A percentile compares a stretch with the other conserved stretches of the same genome.
Conservation (phyloP, 306 rosid species). For the Canavalia gladiata region DNA sequence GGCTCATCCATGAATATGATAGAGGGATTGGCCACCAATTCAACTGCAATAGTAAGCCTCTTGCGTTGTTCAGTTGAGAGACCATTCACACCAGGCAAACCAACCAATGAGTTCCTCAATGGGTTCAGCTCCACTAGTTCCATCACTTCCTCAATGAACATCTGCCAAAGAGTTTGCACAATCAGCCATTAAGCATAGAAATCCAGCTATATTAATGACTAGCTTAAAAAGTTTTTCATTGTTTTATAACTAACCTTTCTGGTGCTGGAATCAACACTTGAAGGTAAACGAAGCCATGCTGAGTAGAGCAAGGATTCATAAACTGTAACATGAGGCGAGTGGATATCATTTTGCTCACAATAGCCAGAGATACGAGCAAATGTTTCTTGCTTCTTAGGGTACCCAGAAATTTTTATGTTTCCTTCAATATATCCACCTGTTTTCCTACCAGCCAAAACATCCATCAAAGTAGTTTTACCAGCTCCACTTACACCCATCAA, state of each 20-base stretch:
- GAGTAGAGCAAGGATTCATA: conserved; percentile 69
- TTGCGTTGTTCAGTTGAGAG: conserved; percentile 92
- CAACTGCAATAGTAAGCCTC: conserved; percentile 89
- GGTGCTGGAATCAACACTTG: conserved; percentile 51
- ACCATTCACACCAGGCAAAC: conserved; percentile 88
- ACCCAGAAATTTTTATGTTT: conserved; percentile 65
- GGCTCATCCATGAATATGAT: conserved; percentile 98
- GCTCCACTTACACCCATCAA: conserved; percentile 85
- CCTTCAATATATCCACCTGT: conserved; percentile 80
- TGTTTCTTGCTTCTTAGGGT: conserved; percentile 74
- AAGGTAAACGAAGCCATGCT: conserved; percentile 71
- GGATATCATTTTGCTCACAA: conserved; percentile 79
- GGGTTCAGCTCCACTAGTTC: conserved; percentile 80
- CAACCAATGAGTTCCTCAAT: conserved; percentile 75
- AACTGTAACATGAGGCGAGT: conserved; percentile 77
- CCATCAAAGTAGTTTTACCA: conserved; percentile 81
- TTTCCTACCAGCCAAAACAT: conserved; percentile 78
- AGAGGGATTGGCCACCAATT: conserved; percentile 93
- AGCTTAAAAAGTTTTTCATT: background rate
- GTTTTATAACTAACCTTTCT: conserved; percentile 51
- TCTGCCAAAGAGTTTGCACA: conserved; percentile 52
- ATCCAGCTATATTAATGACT: background rate
- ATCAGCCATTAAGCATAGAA: conserved; percentile 15
- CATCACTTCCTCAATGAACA: conserved; percentile 92
- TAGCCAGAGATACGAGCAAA: conserved; percentile 70